A percentile compares a stretch with the other conserved stretches of the same genome.
phyloP scores from a whole-genome alignment of 345 rosid species.

The Ailanthus altissimus region DNA sequence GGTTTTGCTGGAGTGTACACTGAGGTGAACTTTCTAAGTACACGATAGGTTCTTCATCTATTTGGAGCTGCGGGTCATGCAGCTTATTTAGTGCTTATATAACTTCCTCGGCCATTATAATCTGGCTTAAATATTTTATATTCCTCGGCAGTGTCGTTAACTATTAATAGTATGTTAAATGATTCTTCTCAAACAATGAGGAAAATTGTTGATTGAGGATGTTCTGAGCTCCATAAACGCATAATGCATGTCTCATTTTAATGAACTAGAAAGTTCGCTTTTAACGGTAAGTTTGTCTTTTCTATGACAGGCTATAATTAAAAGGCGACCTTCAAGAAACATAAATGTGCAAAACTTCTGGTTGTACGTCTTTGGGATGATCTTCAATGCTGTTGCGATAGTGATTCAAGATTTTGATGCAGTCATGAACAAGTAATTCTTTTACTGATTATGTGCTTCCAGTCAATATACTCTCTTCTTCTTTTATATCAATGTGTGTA shows the following conservation, averaged over 20 bases:
- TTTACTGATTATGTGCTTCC: conserved; percentile 12
- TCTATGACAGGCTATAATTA: conserved; percentile 85
- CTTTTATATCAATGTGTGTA: background rate
- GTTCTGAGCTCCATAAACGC: background rate
- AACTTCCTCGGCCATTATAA: background rate
- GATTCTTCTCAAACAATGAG: background rate
- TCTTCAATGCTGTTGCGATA: conserved; percentile 89
- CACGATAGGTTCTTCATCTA: background rate
- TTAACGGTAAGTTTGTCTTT: conserved; percentile 16
- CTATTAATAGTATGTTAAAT: background rate
- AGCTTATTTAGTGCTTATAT: background rate
- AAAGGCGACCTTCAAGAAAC: conserved; percentile 89
- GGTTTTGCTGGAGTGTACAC: conserved; percentile 99
- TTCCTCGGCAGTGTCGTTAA: background rate
- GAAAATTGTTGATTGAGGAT: conserved; percentile 5
- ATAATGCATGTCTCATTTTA: conserved; percentile 5
- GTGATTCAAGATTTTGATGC: conserved; percentile 91
- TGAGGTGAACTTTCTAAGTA: conserved; percentile 53
- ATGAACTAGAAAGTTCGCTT: background rate
- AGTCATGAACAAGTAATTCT: conserved; percentile 74
- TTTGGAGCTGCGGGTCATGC: conserved; percentile 16
- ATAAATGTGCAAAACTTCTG: conserved; percentile 96
- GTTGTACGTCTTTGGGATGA: conserved; percentile 93
- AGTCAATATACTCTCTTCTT: background rate
- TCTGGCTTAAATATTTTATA: conserved; percentile 9